Conservation (phyloP, 768 basidiomycete species). For the Rhizopogon roseolus region DNA sequence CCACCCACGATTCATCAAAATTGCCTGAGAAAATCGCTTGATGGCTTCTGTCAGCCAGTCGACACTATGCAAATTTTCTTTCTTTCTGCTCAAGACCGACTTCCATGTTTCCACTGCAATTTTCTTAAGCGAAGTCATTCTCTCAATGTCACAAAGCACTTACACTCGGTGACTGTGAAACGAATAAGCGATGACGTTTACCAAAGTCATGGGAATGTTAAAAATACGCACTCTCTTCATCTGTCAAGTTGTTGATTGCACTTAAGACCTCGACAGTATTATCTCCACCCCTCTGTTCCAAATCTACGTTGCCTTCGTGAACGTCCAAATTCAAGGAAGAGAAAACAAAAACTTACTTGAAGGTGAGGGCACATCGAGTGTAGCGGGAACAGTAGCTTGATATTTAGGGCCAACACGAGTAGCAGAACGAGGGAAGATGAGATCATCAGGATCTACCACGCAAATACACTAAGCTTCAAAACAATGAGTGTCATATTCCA, state of each 20-base stretch:
- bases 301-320: slow-evolving; percentile 11
- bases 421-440: slow-evolving; percentile 91
- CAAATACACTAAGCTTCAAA: slow-evolving; percentile 16
- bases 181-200: slow-evolving; percentile 14
- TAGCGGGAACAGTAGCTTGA: slow-evolving; percentile 57
- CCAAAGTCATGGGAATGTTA: slow-evolving; percentile 6
- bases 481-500: slow-evolving; percentile 5
- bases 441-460: slow-evolving; percentile 84
- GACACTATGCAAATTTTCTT: slow-evolving; percentile 52
- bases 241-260: slow-evolving; percentile 56
- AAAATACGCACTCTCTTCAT: slow-evolving; percentile 57
- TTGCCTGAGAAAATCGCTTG: slow-evolving; percentile 67
- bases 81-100: slow-evolving; percentile 47
- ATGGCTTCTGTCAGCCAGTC: slow-evolving; percentile 81
- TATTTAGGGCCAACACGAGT: slow-evolving; percentile 88
- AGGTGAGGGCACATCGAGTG: slow-evolving; percentile 28
- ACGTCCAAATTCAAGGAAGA: not conserved
- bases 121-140: not conserved
- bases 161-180: slow-evolving; percentile 53
- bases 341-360: slow-evolving; percentile 27
- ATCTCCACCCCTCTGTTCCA: slow-evolving; percentile 64
- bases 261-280: slow-evolving; percentile 71
- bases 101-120: slow-evolving; percentile 64
- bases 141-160: slow-evolving; percentile 15
- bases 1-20: slow-evolving; percentile 50